phyloP scores from a whole-genome alignment of 139 green algal species.

The Haematococcus sp. region DNA sequence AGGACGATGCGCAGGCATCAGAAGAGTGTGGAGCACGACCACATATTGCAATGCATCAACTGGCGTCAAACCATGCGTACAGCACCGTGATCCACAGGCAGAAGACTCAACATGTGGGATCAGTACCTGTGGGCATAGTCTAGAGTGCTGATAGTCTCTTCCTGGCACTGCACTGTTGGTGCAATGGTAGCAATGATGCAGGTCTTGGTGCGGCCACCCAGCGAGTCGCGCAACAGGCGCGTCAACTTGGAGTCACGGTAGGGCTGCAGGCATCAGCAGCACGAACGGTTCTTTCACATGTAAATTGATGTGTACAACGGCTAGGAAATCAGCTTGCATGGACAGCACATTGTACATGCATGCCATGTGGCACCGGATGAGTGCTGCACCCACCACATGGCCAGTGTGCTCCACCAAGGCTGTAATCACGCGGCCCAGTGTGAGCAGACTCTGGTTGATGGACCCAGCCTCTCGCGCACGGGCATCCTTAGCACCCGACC shows the following conservation, averaged over 20 bases:
- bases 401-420: slow-evolving; percentile 82
- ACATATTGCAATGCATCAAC: too few relatives aligned
- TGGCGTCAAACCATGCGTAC: too few relatives aligned
- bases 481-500: slow-evolving; percentile 83
- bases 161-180: slow-evolving; percentile 81
- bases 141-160: slow-evolving; percentile 96
- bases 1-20: not conserved
- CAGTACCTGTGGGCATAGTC: slow-evolving; percentile 90
- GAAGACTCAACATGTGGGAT: too few relatives aligned
- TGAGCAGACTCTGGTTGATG: slow-evolving; percentile 97
- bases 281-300: slow-evolving; percentile 4
- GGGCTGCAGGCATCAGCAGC: slow-evolving; percentile 20
- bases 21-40: too few relatives aligned
- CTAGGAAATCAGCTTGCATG: too few relatives aligned
- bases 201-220: slow-evolving; percentile 87
- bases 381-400: too few relatives aligned
- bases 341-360: not conserved
- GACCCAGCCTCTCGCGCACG: slow-evolving; percentile 88
- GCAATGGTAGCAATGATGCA: slow-evolving; percentile 98
- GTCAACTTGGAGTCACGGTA: slow-evolving; percentile 98
- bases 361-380: slow-evolving; percentile 56
- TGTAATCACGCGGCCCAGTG: slow-evolving; percentile 95
- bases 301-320: too few relatives aligned
- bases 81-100: too few relatives aligned
- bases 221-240: slow-evolving; percentile 90